These are phyloP conservation scores for Eucalyptus fibrosa DNA, from an alignment of 345 rosid species.

Conservation along the genomic window DNA sequence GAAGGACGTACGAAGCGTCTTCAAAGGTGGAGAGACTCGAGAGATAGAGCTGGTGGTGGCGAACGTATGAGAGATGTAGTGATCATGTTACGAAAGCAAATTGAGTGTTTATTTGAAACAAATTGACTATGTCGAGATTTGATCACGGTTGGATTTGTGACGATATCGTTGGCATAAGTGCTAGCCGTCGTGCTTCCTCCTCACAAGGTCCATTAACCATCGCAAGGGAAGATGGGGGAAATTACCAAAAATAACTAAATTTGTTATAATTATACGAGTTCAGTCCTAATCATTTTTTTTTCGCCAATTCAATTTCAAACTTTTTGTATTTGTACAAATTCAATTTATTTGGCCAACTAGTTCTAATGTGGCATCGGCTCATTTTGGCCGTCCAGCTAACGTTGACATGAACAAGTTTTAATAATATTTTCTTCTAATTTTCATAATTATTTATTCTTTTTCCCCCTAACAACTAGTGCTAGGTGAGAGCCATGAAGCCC, in stretches of 20 bases:
- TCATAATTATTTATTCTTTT: too few species aligned
- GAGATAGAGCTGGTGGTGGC: not conserved
- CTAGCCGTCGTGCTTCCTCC: not conserved
- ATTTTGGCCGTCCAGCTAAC: rapidly evolving
- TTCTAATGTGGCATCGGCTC: too few species aligned
- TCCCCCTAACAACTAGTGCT: too few species aligned
- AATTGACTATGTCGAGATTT: not conserved
- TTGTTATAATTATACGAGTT: too few species aligned
- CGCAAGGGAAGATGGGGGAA: not conserved
- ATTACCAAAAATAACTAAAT: too few species aligned
- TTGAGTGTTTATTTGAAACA: not conserved
- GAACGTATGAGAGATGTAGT: not conserved
- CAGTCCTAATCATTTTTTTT: too few species aligned
- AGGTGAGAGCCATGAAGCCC: too few species aligned
- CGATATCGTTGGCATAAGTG: not conserved
- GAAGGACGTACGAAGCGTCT: not conserved
- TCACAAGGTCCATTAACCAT: not conserved
- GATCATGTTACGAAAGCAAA: not conserved
- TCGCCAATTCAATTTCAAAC: too few species aligned
- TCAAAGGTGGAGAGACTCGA: not conserved
- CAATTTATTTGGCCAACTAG: too few species aligned
- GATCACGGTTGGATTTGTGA: not conserved
- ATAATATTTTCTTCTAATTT: too few species aligned
- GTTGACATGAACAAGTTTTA: too few species aligned
- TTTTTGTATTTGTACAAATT: rapidly evolving